These are phyloP conservation scores for sorghum (Sorghum bicolor) DNA, from an alignment of 176 grass and related monocot species.

Conservation along the genomic window Sorghum_bicolor_NCBIv3 NC_012870.2:65754501-65755000, in stretches of 20 bases:
- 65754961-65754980: constrained; percentile 91
- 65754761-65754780: constrained; percentile 3
- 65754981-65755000: constrained; percentile 98
- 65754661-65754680: not conserved
- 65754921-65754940: constrained; percentile 96
- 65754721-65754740: not conserved
- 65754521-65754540: constrained; percentile 99
- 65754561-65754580: constrained; percentile 57
- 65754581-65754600: not conserved
- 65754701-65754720: not conserved
- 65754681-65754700: not conserved
- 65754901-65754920: constrained; percentile 98
- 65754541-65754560: constrained; percentile 93
- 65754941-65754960: constrained; percentile 98
- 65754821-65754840: constrained; percentile 17
- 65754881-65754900: constrained; percentile 99
- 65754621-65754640: not conserved
- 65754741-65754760: constrained; percentile 11
- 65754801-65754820: constrained; percentile 5
- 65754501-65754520: constrained; percentile 99
- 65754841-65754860: constrained; percentile 52
- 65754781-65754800: not conserved
- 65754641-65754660: constrained; percentile 11
- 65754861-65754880: constrained; percentile 97
- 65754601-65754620: not conserved